Percentiles rank a stretch among this genome's conserved stretches.
These are phyloP conservation scores for Blastomyces parvus DNA, from an alignment of 2,329 filamentous ascomycete species.

Conservation along the genomic window DNA sequence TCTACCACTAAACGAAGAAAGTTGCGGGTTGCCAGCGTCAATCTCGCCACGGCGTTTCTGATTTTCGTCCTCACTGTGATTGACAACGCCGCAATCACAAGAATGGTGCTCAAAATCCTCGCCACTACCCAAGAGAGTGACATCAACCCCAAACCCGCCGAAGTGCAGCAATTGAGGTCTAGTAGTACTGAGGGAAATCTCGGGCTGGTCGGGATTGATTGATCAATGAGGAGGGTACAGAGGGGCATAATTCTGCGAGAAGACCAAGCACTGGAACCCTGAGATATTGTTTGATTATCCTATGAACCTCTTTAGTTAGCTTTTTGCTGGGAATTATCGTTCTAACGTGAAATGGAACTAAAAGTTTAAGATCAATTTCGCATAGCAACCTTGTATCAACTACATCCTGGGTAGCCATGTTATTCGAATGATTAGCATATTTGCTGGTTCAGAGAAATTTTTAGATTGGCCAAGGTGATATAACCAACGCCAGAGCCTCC, in stretches of 20 bases:
- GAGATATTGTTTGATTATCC: not conserved
- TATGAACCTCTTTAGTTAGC: not conserved
- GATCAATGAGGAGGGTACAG: not conserved
- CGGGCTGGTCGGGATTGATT: not conserved
- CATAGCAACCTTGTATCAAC: not conserved
- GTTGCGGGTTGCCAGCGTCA: not conserved
- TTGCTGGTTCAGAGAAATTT: too few relatives aligned
- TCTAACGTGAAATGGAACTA: not conserved
- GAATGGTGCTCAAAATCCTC: not conserved
- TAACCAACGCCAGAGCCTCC: not conserved
- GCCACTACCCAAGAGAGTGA: not conserved
- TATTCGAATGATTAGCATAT: not conserved
- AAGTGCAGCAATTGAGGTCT: not conserved
- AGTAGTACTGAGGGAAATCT: not conserved
- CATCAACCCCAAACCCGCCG: not conserved
- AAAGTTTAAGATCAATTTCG: not conserved
- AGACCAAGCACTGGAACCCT: not conserved
- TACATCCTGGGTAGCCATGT: not conserved
- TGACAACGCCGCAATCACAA: not conserved
- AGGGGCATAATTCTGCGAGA: not conserved
- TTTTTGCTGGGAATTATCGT: not conserved
- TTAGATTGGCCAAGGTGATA: too few relatives aligned
- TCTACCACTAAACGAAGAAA: not conserved
- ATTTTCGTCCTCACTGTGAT: slow-evolving; percentile 1
- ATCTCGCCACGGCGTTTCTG: not conserved